These are phyloP conservation scores for Eutrema heterophyllum DNA, from an alignment of 345 rosid species.

Conservation along the genomic window DNA sequence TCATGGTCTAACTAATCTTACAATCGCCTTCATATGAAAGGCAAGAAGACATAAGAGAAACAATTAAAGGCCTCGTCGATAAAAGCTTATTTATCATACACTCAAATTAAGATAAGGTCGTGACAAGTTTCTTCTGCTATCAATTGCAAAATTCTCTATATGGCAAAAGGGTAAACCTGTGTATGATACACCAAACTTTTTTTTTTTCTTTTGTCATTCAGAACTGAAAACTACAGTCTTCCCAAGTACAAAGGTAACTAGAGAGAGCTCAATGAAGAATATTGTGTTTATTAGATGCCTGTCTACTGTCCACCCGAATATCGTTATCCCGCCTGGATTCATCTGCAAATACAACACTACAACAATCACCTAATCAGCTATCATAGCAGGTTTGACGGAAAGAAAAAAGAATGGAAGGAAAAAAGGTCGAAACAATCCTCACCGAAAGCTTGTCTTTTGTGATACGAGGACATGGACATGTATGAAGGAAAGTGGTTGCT, in stretches of 20 bases:
- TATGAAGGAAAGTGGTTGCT: constrained; percentile 50
- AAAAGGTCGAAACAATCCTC: not conserved
- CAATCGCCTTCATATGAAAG: not conserved
- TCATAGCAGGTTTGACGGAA: not conserved
- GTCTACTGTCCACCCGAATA: constrained; percentile 88
- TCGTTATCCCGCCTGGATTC: constrained; percentile 90
- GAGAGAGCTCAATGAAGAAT: constrained; percentile 74
- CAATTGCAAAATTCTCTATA: not conserved
- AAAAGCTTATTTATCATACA: not conserved
- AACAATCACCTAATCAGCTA: constrained; percentile 8
- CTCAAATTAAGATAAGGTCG: constrained; percentile 3
- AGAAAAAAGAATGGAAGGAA: not conserved
- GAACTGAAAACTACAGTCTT: constrained; percentile 47
- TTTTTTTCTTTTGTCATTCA: not conserved
- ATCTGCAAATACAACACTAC: constrained; percentile 81
- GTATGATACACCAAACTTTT: constrained; percentile 2
- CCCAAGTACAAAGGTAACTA: constrained; percentile 80
- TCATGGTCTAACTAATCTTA: not conserved
- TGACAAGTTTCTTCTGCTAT: not conserved
- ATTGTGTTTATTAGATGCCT: constrained; percentile 72
- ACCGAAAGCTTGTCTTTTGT: constrained; percentile 85
- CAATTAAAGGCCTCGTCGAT: not conserved
- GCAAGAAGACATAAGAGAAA: not conserved
- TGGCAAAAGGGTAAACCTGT: not conserved
- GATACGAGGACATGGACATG: constrained; percentile 68